Conservation (phyloP, 2,329 filamentous ascomycete species). For the Akanthomyces muscarius region DNA sequence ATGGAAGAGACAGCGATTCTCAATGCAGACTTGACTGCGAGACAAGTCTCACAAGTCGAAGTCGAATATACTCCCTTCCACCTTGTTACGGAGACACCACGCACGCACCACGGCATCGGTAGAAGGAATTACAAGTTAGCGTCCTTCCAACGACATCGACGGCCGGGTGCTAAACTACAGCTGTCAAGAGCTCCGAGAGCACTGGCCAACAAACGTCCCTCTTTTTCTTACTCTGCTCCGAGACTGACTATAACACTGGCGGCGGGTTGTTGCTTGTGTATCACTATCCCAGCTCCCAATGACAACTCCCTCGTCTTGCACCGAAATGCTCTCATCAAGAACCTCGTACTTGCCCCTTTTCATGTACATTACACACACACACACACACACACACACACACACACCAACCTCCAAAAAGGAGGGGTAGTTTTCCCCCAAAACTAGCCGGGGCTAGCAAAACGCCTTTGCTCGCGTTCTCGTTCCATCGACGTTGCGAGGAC, state of each 20-base stretch:
- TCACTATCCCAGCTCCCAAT: too few relatives aligned
- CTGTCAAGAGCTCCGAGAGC: neutral
- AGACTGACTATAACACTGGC: too few relatives aligned
- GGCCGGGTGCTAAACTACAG: neutral
- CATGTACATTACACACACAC: too few relatives aligned
- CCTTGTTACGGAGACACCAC: too few relatives aligned
- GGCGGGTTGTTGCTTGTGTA: too few relatives aligned
- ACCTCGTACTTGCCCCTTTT: neutral
- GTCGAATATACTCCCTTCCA: too few relatives aligned
- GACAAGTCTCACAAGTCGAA: neutral
- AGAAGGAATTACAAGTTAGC: neutral
- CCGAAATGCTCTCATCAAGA: neutral
- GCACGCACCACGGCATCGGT: too few relatives aligned
- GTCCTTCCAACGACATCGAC: neutral
- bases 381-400: too few relatives aligned
- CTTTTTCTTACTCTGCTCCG: too few relatives aligned
- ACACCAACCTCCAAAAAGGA: neutral
- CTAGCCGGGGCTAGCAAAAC: neutral
- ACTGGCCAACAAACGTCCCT: neutral
- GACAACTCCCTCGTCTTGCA: neutral
- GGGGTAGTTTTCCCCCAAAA: neutral
- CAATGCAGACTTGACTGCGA: neutral
- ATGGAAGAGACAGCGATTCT: neutral
- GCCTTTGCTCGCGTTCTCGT: constrained; percentile 10
- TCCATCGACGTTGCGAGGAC: constrained; percentile 1